phyloP scores from a whole-genome alignment of 2,329 filamentous ascomycete species.

The Aurifilum marmelostoma region DNA sequence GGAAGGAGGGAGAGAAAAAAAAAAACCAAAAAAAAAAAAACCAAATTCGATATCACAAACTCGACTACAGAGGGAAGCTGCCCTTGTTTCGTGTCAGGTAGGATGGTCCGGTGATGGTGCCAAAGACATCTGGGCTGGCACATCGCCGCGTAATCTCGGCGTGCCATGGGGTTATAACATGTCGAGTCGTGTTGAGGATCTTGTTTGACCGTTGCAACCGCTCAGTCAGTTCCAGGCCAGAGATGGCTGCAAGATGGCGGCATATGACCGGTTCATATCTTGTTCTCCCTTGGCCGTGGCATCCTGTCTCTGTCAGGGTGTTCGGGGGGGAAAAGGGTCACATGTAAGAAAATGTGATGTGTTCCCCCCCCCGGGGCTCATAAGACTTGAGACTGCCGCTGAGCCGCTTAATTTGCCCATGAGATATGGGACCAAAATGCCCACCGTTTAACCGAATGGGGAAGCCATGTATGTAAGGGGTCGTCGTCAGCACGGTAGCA shows the following conservation, averaged over 20 bases:
- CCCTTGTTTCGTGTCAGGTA: not conserved
- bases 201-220: not conserved
- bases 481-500: constrained; percentile 1
- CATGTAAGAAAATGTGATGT: not conserved
- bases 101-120: not conserved
- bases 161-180: not conserved
- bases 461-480: constrained; percentile 19
- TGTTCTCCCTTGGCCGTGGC: not conserved
- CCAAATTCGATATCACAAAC: not conserved
- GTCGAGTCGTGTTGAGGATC: not conserved
- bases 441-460: not conserved
- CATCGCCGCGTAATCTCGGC: not conserved
- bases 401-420: constrained; percentile 3
- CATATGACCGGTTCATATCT: constrained; percentile 11
- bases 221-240: not conserved
- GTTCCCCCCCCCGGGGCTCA: not conserved
- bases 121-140: not conserved
- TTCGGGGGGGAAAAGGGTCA: not conserved
- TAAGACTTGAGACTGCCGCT: not conserved
- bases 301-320: not conserved
- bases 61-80: not conserved
- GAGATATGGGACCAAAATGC: not conserved
- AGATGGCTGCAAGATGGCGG: not conserved
- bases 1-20: not conserved
- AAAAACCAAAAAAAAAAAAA: not conserved